A percentile compares a stretch with the other conserved stretches of the same genome.
Evolutionary conservation across 306 rosid species (phyloP).

Genomic region (Inga laurina): DNA sequence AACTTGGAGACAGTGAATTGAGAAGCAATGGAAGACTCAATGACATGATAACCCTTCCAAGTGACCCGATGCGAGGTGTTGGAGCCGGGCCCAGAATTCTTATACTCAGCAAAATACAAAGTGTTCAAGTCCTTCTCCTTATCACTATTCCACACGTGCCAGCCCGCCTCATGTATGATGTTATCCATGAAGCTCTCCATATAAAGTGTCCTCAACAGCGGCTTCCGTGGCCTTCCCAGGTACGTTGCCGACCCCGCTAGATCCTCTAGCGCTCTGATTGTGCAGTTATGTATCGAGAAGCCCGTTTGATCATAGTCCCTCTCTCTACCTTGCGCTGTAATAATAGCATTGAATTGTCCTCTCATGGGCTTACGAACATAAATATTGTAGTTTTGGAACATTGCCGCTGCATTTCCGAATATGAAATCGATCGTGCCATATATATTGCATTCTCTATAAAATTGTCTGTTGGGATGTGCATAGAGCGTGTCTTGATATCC

Average conservation of each 20-base stretch:
- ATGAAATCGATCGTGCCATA: too few species aligned
- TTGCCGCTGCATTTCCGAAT: too few species aligned
- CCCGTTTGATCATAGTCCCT: slow-evolving; percentile 57
- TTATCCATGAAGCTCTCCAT: not conserved
- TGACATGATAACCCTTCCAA: slow-evolving; percentile 66
- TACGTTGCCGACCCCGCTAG: slow-evolving; percentile 44
- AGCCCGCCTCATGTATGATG: slow-evolving; percentile 51
- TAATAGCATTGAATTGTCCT: not conserved
- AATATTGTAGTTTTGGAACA: too few species aligned
- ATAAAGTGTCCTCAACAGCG: slow-evolving; percentile 60
- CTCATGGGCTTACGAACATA: too few species aligned
- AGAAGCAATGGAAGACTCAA: slow-evolving; percentile 54
- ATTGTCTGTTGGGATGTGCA: slow-evolving; percentile 66
- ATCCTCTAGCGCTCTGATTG: slow-evolving; percentile 50
- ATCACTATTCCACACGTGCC: slow-evolving; percentile 67
- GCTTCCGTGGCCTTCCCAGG: slow-evolving; percentile 82
- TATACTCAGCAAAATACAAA: slow-evolving; percentile 64
- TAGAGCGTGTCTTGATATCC: slow-evolving; percentile 81
- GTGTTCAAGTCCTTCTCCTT: slow-evolving; percentile 40
- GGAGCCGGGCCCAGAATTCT: slow-evolving; percentile 65
- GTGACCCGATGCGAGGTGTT: slow-evolving; percentile 47
- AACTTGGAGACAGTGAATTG: slow-evolving; percentile 59
- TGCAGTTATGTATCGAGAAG: slow-evolving; percentile 61
- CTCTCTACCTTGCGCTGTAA: slow-evolving; percentile 67
- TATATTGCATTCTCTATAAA: not conserved